These are phyloP conservation scores for Beta corolliflora DNA, from an alignment of 179 eudicot genomes.

Conservation along the genomic window DNA sequence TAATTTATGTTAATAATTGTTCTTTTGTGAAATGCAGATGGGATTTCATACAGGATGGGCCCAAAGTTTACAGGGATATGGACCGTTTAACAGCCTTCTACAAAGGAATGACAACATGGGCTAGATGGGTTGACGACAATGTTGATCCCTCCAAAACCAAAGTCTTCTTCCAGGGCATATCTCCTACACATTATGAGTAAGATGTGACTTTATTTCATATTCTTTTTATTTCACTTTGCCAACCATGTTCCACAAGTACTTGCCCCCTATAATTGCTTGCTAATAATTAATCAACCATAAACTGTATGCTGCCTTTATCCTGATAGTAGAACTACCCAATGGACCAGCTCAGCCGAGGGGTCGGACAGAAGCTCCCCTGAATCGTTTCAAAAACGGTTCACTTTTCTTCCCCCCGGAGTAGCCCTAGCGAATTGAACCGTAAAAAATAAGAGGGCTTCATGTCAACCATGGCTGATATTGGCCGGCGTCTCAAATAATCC, in stretches of 20 bases:
- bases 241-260: neutral
- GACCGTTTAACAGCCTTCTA: constrained; percentile 73
- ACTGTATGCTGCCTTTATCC: neutral
- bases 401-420: too few relatives aligned
- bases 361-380: neutral
- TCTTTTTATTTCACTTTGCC: neutral
- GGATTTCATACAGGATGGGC: constrained; percentile 82
- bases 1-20: neutral
- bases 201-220: constrained; percentile 12
- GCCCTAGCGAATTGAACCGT: neutral
- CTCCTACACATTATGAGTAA: constrained; percentile 92
- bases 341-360: neutral
- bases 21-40: constrained; percentile 56
- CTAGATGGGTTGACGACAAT: constrained; percentile 72
- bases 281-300: neutral
- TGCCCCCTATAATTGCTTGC: neutral
- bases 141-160: constrained; percentile 66
- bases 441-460: too few relatives aligned
- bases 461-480: neutral
- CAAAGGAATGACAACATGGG: constrained; percentile 91
- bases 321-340: neutral
- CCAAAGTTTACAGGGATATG: constrained; percentile 69
- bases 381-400: neutral
- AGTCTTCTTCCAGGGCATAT: constrained; percentile 92
- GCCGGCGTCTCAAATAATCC: neutral